Evolutionary conservation across 1,284 basidiomycete species (phyloP), one percentile per base, ranked within the genome.

Genomic region (Quambalaria eucalypti): DNA sequence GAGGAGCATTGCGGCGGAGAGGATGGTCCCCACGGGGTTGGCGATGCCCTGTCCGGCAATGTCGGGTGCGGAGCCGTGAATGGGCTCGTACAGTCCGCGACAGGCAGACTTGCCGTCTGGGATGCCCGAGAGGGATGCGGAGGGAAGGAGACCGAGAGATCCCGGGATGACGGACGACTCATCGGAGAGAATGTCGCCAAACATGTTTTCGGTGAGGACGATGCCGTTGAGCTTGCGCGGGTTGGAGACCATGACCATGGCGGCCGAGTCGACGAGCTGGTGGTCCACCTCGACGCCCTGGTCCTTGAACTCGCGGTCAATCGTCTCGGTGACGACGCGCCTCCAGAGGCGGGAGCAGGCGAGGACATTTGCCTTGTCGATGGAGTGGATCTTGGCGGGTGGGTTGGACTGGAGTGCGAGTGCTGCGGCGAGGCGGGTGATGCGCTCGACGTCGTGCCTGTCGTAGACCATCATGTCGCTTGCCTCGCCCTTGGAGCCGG

Each of bases 321-420:
- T 62, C 23, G 72, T 74, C 54, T 68, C 64, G 19, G 65, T 66
- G 14, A 74, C 73, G 21, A 73, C 71, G 75, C 86, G 90, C 56
- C 95, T 81, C 95, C 95, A 99, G 48, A 99, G 80, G 48, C 95
- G 82, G 39, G 89, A 93, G 68, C 86, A 90, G 38, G 95, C 95
- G 51, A 99, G 84, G 28, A 99, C 95, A 77, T 99, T 99, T 55
- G 95, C 95, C 79, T 99, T 99, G 82, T 99, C 95, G 77, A 99
- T 83, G 2, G 90, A 93, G 77, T 91, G 88, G 59, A 99, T 85
- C 47, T 84, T 82, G 48, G 93, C 82, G 19, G 93, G 90, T 2
- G 95, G 95, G 74, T 87, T 82, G 14, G 52, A 84, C 79, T 51
- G 81, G 53, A 91, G 78, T 1, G 95, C 92, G 63, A 98, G 88